Percentiles rank a stretch among this genome's conserved stretches.
Conservation (phyloP, 1,284 basidiomycete species). For the Cutaneotrichosporon spelunceum region DNA sequence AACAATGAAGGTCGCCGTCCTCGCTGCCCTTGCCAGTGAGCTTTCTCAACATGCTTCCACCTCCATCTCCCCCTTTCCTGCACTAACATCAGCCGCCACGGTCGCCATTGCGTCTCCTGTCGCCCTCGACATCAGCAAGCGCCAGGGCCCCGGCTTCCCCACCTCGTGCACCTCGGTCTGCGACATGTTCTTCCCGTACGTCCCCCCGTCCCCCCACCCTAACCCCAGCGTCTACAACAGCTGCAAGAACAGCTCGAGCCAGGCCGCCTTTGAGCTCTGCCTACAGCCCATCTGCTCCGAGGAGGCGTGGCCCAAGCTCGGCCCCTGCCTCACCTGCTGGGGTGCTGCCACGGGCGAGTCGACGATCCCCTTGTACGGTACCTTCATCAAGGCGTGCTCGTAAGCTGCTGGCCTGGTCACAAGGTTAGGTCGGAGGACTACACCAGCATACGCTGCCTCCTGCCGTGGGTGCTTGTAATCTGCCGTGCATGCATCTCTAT, state of each 20-base stretch:
- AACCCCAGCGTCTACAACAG: not conserved
- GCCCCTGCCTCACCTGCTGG: slow-evolving; percentile 5
- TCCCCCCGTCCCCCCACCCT: not conserved
- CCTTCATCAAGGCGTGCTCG: not conserved
- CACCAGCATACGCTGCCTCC: not conserved
- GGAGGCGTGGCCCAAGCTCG: not conserved
- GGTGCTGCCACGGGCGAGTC: not conserved
- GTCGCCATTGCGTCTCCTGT: not conserved
- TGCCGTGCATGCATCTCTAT: not conserved
- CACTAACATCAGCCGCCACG: not conserved
- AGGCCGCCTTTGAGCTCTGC: not conserved
- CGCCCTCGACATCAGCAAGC: not conserved
- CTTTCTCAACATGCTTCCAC: not conserved
- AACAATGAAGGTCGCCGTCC: slow-evolving; percentile 3
- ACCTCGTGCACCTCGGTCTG: not conserved
- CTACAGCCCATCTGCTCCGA: not conserved
- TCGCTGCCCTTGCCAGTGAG: slow-evolving; percentile 5
- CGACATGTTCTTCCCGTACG: slow-evolving; percentile 1
- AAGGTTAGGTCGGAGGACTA: not conserved
- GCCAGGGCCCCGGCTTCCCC: slow-evolving; percentile 11
- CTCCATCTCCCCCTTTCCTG: not conserved
- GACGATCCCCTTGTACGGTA: not conserved
- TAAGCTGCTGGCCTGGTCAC: not conserved
- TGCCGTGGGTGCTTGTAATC: not conserved
- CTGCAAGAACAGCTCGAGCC: not conserved